Base-by-base conservation (phyloP, 306 rosid species). In the Quercus parvula region DNA sequence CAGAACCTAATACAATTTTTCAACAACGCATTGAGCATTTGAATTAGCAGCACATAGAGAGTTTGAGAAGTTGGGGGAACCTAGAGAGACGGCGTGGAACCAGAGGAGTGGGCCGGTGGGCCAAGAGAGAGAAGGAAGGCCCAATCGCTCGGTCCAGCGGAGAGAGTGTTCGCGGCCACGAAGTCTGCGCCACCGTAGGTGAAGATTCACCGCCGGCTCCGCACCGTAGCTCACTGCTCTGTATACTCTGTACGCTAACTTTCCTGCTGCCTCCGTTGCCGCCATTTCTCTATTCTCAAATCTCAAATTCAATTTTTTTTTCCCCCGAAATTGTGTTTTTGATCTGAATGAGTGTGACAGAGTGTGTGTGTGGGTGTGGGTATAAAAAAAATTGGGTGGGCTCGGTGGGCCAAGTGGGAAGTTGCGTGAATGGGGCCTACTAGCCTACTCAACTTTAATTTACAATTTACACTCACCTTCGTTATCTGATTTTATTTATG, bases 71-170 rank as follows among this genome's bases (percentile, higher is more conserved):
- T 56, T 14, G 71, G 12, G n/a, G 5, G 18, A 77, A 88, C 92
- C 94, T 84, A 92, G 79, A 8, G 99, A 92, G 54, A 94, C 97
- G 79, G 99, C 99, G 80, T 94, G 97, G 82, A 94, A 87, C 97
- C 97, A 94, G 46, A 94, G 74, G 44, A 94, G 95, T 2, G 89
- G 92, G 54, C 97, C 97, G 0, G 81, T 88, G 1, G 84, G 91
- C 2, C 97, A 97, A 49, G 90, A 85, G 27, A 74, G 85, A 28
- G 94, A 92, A 33, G 97, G 85, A 33, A 77, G 84, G 57, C 97
- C 98, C 7, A 92, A 88, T 8, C 97, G 97, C 89, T 91, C 97
- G 35, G 87, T 85, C 99, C 97, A 94, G 6, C 93, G 92, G 56
- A 49, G 78, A 0, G 85, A 81, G 72, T 94, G 97, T 22, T 92